Evolutionary conservation across 2,329 filamentous ascomycete species (phyloP), one percentile per base, ranked within the genome.

Genomic region (Nectriaceae sp.): DNA sequence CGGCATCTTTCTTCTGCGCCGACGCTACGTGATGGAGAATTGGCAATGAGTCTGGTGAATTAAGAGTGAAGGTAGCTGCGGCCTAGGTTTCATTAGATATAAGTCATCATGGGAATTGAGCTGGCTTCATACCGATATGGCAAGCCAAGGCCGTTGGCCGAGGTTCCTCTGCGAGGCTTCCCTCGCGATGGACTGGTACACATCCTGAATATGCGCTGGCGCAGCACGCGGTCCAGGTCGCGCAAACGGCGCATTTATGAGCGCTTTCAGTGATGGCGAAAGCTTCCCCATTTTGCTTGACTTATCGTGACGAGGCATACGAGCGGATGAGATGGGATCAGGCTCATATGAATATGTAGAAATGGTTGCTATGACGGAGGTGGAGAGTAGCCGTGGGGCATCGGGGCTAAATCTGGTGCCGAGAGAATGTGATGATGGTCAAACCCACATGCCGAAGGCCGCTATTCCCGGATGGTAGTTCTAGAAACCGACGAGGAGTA

Each of bases 21-120:
- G 69, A 60, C 11, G 79, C 78, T 24, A 80, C 68, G 46, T 77
- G 63, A 70, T 84, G 85, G 11, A 92, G 78, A 19, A 79, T 70
- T 4, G 81, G 71, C 56, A 93, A 80, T 3, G 88, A 87, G 48
- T 88, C 86, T 20, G 89, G 89, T 2, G 89, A 91, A 74, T 95
- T 94, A 75, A 94, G 83, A 1, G 90, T 94, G 73, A 93, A 89
- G 2, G 89, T 90, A 16, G 89, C 85, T 24, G 89, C 90, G 1
- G 89, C 87, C 85, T 90, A 13, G 2, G 6, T 2, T 11, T 44
- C 2, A 21, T 39, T n/a, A 36, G 33, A 6, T 6, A 29, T 6
- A 29, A 6, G 16, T 11, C n/a, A 16, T 5, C 3, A 61, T 10
- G 63, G 53, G 19, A 21, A 5, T 22, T 8, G 1, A 24, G 8